Conservation (phyloP, 2,329 filamentous ascomycete genomes). For the Gyromitra esculenta region DNA sequence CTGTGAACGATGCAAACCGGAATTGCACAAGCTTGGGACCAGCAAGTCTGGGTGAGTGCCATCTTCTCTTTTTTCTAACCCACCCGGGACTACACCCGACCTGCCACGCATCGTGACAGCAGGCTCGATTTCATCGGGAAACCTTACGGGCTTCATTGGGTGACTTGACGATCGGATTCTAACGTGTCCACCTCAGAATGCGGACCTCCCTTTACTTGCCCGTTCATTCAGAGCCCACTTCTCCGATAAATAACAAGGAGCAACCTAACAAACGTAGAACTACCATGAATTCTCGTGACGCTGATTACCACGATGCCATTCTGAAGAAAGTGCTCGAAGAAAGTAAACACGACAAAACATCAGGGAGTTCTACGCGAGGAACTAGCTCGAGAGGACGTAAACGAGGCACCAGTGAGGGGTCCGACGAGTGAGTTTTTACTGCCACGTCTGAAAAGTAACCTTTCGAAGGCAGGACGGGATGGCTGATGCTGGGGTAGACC, state of each 20-base stretch:
- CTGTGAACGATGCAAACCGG: slow-evolving; percentile 80
- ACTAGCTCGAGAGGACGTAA: slow-evolving; percentile 74
- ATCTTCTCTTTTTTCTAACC: slow-evolving; percentile 31
- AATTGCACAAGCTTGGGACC: slow-evolving; percentile 80
- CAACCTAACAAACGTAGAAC: slow-evolving; percentile 79
- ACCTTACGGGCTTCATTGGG: slow-evolving; percentile 35
- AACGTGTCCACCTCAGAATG: slow-evolving; percentile 62
- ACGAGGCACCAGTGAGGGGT: slow-evolving; percentile 83
- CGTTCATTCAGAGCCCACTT: slow-evolving; percentile 63
- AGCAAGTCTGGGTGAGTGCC: slow-evolving; percentile 83
- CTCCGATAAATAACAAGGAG: slow-evolving; percentile 50
- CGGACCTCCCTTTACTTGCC: slow-evolving; percentile 73
- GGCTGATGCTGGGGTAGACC: slow-evolving; percentile 67
- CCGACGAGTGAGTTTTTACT: slow-evolving; percentile 77
- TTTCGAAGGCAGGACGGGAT: slow-evolving; percentile 55
- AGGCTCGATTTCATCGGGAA: slow-evolving; percentile 34
- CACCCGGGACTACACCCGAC: slow-evolving; percentile 19
- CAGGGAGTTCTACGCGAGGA: slow-evolving; percentile 65
- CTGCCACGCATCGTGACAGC: slow-evolving; percentile 36
- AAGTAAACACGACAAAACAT: slow-evolving; percentile 81
- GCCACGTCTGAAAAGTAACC: slow-evolving; percentile 31
- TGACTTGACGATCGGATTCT: slow-evolving; percentile 41
- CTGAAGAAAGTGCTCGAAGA: slow-evolving; percentile 90
- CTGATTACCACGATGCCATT: slow-evolving; percentile 93
- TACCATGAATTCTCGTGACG: slow-evolving; percentile 96